phyloP scores from a whole-genome alignment of 768 basidiomycete genomes.

The Hypholoma fasciculare region DNA sequence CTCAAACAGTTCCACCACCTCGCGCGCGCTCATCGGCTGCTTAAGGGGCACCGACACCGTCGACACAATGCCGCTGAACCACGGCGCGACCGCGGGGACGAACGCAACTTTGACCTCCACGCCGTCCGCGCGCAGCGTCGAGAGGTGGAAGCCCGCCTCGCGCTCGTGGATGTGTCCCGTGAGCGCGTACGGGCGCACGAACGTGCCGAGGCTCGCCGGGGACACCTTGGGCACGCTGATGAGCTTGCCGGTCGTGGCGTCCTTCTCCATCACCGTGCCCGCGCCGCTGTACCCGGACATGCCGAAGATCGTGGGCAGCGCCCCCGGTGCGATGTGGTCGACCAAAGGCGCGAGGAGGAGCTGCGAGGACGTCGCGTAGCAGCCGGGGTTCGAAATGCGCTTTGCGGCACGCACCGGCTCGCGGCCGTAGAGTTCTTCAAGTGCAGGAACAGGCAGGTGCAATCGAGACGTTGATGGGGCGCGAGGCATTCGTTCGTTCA shows the following conservation, averaged over 20 bases:
- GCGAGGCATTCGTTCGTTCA: neutral
- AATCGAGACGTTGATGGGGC: neutral
- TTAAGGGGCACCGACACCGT: constrained; percentile 82
- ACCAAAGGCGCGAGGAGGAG: constrained; percentile 90
- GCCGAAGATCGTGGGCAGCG: constrained; percentile 85
- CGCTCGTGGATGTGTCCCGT: constrained; percentile 99
- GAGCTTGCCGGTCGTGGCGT: constrained; percentile 62
- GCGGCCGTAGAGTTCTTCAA: constrained; percentile 85
- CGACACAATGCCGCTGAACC: constrained; percentile 96
- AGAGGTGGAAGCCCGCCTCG: constrained; percentile 86
- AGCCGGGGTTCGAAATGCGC: constrained; percentile 96
- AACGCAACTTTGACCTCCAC: constrained; percentile 68
- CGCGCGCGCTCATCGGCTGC: constrained; percentile 63
- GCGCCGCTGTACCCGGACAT: constrained; percentile 95
- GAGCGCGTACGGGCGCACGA: constrained; percentile 81
- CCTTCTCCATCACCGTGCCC: constrained; percentile 77
- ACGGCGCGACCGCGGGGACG: constrained; percentile 83
- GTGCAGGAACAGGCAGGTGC: neutral
- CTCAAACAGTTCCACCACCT: constrained; percentile 74
- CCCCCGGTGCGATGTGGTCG: constrained; percentile 57
- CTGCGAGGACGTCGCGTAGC: constrained; percentile 93
- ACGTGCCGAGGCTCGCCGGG: constrained; percentile 71
- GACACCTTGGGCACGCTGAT: constrained; percentile 81
- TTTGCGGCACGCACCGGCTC: constrained; percentile 64
- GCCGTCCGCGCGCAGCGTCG: constrained; percentile 47